Conservation (phyloP, 2,329 filamentous ascomycete genomes). For the Fusarium sambucinum region DNA sequence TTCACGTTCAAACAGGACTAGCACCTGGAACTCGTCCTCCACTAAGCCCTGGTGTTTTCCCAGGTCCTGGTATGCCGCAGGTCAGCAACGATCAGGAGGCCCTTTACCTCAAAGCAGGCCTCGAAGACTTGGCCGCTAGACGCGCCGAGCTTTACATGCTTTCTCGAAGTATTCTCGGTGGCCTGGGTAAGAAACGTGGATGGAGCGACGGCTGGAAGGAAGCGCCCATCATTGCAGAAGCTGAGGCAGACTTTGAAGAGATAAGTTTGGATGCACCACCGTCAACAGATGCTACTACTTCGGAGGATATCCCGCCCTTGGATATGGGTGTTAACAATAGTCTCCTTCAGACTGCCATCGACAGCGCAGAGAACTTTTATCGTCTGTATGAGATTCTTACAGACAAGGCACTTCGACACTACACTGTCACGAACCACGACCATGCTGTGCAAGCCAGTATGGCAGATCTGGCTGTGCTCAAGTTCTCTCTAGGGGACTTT, state of each 20-base stretch:
- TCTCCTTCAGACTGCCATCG: constrained; percentile 70
- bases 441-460: constrained; percentile 83
- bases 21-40: constrained; percentile 55
- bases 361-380: constrained; percentile 73
- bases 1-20: constrained; percentile 58
- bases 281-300: constrained; percentile 13
- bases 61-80: constrained; percentile 59
- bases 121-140: constrained; percentile 84
- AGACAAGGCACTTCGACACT: constrained; percentile 85
- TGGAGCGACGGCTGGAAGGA: constrained; percentile 84
- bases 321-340: constrained; percentile 57
- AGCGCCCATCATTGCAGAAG: constrained; percentile 63
- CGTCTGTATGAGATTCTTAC: constrained; percentile 81
- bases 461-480: constrained; percentile 87
- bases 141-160: constrained; percentile 85
- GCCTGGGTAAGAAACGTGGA: constrained; percentile 75
- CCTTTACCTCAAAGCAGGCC: constrained; percentile 71
- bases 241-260: constrained; percentile 67
- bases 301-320: constrained; percentile 38
- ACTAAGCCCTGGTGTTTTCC: constrained; percentile 66
- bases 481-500: constrained; percentile 81
- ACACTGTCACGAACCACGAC: constrained; percentile 79
- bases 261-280: constrained; percentile 64
- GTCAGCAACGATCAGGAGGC: constrained; percentile 57
- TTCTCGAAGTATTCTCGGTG: constrained; percentile 82